phyloP scores from a whole-genome alignment of 139 green algal species.

The Coccomyxa sp. region DNA sequence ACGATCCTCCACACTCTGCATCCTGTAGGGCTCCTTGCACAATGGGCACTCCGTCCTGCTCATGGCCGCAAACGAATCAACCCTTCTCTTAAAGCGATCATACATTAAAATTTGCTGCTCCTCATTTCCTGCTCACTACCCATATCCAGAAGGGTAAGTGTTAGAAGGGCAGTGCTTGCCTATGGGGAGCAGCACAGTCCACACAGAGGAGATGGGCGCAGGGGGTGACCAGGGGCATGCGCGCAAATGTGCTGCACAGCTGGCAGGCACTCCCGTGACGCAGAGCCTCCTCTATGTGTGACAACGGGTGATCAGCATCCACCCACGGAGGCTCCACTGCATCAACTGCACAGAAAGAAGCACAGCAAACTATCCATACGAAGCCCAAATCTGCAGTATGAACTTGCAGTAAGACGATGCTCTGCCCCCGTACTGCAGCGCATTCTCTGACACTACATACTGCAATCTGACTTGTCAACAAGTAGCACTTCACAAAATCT shows the following conservation, averaged over 20 bases:
- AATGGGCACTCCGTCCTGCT: conserved; percentile 33
- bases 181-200: conserved; percentile 41
- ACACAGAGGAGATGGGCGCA: conserved; percentile 86
- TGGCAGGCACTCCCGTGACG: conserved; percentile 46
- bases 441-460: too few relatives aligned
- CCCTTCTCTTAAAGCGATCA: not conserved
- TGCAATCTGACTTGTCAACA: too few relatives aligned
- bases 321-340: conserved; percentile 26
- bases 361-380: too few relatives aligned
- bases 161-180: not conserved
- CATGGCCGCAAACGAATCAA: not conserved
- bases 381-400: too few relatives aligned
- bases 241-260: conserved; percentile 25
- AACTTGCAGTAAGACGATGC: too few relatives aligned
- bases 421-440: too few relatives aligned
- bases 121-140: too few relatives aligned
- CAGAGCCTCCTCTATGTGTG: conserved; percentile 49
- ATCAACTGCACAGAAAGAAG: not conserved
- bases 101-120: not conserved
- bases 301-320: conserved; percentile 47
- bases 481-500: too few relatives aligned
- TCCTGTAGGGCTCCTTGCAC: conserved; percentile 55
- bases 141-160: not conserved
- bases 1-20: conserved; percentile 62
- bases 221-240: conserved; percentile 77